Conservation (phyloP, 148 eudicot species). For the Diospyros kaki region DNA sequence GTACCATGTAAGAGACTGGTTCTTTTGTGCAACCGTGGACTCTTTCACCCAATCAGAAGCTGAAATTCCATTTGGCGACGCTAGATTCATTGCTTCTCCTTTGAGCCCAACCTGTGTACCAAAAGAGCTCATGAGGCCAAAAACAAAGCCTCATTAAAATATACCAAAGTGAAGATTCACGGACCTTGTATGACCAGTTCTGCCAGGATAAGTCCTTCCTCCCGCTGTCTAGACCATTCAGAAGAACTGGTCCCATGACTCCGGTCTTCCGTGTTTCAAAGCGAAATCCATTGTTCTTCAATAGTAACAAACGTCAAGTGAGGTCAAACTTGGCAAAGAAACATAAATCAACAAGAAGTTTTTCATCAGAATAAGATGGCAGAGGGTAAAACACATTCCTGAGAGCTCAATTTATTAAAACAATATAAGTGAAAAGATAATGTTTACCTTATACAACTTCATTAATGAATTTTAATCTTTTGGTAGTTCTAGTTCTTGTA, state of each 20-base stretch:
- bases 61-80: constrained; percentile 49
- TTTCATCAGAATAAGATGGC: neutral
- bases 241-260: constrained; percentile 52
- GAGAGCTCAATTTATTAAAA: neutral
- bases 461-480: too few relatives aligned
- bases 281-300: constrained; percentile 56
- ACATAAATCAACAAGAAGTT: neutral
- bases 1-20: constrained; percentile 79
- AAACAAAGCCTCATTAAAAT: neutral
- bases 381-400: neutral
- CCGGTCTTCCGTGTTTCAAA: constrained; percentile 61
- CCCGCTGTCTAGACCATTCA: constrained; percentile 47
- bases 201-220: constrained; percentile 49
- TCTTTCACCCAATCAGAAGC: constrained; percentile 59
- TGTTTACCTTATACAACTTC: too few relatives aligned
- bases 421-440: too few relatives aligned
- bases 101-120: constrained; percentile 66
- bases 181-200: constrained; percentile 67
- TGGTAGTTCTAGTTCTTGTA: neutral
- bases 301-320: constrained; percentile 9
- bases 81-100: constrained; percentile 74
- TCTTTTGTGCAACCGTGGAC: constrained; percentile 38
- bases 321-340: neutral
- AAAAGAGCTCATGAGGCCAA: neutral
- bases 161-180: neutral